Evolutionary conservation across 768 basidiomycete species (phyloP), one percentile per base, ranked within the genome.

Genomic region (Paxillus involutus): DNA sequence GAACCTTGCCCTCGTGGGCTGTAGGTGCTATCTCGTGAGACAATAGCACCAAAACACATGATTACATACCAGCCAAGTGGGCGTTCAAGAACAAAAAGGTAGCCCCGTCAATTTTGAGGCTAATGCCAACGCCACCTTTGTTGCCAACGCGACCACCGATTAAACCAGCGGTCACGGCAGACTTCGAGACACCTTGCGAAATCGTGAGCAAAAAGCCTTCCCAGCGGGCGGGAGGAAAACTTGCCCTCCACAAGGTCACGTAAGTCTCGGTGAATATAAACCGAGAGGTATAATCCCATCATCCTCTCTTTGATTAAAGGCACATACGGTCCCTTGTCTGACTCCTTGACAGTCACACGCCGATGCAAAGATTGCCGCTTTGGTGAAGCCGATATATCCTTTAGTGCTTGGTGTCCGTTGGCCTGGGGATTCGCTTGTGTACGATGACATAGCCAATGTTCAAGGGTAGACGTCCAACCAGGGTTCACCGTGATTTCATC

Each of bases 121-220:
- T 90, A 57, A 97, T 87, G n/a, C 91, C 94, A 24, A 95, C 91
- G 14, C 89, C 91, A 1, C 95, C 84, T 66, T 98, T 98, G 67
- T 98, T 98, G 6, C 95, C 95, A 2, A 97, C 78, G 44, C 95
- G 75, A 0, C 95, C 95, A 3, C 92, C 92, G 26, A 96, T 91
- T 21, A 97, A 74, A 4, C 95, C 95, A 14, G 95, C 83, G 1
- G 94, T 88, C 1, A 98, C 95, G 17, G 85, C 83, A 13, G 88
- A 87, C 59, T 86, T 89, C 4, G 90, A 91, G 12, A 79, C 82
- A 14, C 88, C 89, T 88, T 51, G 19, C 16, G 39, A 40, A 26
- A 19, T 17, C 4, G 47, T 57, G 26, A 46, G 49, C 32, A 3
- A 39, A 10, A 39, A 8, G 36, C 35, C 44, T 44, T 44, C 9